Evolutionary conservation across 192 early-diverging fungal genomes (phyloP).

Genomic region (Entrophospora sp.): DNA sequence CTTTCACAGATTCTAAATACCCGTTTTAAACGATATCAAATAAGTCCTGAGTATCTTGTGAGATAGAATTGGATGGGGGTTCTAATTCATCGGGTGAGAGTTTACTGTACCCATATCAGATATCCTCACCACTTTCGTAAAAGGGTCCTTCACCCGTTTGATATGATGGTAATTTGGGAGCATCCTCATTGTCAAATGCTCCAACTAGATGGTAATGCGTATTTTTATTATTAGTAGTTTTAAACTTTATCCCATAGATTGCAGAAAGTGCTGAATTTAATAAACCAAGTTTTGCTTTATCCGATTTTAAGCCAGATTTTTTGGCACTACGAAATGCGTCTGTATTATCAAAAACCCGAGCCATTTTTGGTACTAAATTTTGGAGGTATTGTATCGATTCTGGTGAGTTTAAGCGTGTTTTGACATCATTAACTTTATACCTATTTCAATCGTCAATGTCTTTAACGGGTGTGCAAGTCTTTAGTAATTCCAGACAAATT

Average conservation of each 20-base stretch:
- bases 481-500: constrained; percentile 14
- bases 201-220: constrained; percentile 15
- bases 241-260: constrained; percentile 14
- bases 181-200: constrained; percentile 4
- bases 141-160: background rate
- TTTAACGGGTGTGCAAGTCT: constrained; percentile 10
- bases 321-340: constrained; percentile 1
- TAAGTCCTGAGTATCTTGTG: constrained; percentile 1
- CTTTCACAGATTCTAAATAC: background rate
- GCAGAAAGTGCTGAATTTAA: constrained; percentile 9
- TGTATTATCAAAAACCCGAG: background rate
- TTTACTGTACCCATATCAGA: too few species aligned
- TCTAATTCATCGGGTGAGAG: too few species aligned
- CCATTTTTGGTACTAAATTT: constrained; percentile 10
- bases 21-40: constrained; percentile 8
- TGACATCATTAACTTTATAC: constrained; percentile 9
- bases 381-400: constrained; percentile 14
- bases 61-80: background rate
- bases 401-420: background rate
- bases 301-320: constrained; percentile 14
- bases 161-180: background rate
- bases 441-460: constrained; percentile 11
- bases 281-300: constrained; percentile 15
- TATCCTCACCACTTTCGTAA: constrained; percentile 7
- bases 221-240: constrained; percentile 2